These are phyloP conservation scores for Cladorrhinum sp. DNA, from an alignment of 2,329 filamentous ascomycete species.

Conservation along the genomic window DNA sequence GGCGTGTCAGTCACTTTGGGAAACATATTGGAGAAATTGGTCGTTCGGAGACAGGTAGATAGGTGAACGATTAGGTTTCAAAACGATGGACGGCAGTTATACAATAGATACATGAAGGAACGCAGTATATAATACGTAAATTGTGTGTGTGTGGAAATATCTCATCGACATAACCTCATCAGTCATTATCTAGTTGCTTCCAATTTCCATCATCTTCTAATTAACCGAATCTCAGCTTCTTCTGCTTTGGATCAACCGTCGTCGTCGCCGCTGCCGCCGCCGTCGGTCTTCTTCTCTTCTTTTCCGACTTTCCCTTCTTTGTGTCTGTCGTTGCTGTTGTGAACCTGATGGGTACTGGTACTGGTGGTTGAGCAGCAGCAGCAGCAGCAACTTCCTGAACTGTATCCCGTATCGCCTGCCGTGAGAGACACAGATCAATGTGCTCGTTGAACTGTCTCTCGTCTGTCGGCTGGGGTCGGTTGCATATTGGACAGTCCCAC, in stretches of 20 bases:
- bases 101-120: too few relatives aligned
- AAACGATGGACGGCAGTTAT: too few relatives aligned
- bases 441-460: slow-evolving; percentile 84
- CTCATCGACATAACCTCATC: too few relatives aligned
- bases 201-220: too few relatives aligned
- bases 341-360: slow-evolving; percentile 25
- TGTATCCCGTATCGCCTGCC: slow-evolving; percentile 79
- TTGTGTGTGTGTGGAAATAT: too few relatives aligned
- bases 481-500: slow-evolving; percentile 90
- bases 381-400: slow-evolving; percentile 54
- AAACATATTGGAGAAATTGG: too few relatives aligned
- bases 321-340: slow-evolving; percentile 33
- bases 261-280: slow-evolving; percentile 16
- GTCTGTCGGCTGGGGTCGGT: slow-evolving; percentile 68
- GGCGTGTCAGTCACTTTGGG: too few relatives aligned
- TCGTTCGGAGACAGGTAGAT: too few relatives aligned
- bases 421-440: slow-evolving; percentile 86
- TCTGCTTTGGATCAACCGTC: slow-evolving; percentile 45
- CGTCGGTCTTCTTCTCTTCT: slow-evolving; percentile 39
- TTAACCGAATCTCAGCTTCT: slow-evolving; percentile 51
- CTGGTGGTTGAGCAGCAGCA: too few relatives aligned
- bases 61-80: too few relatives aligned
- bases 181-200: too few relatives aligned
- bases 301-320: slow-evolving; percentile 39
- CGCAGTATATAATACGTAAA: too few relatives aligned